Conservation (phyloP, 495 filamentous ascomycete genomes). For the Xanthoparmelia taractica region DNA sequence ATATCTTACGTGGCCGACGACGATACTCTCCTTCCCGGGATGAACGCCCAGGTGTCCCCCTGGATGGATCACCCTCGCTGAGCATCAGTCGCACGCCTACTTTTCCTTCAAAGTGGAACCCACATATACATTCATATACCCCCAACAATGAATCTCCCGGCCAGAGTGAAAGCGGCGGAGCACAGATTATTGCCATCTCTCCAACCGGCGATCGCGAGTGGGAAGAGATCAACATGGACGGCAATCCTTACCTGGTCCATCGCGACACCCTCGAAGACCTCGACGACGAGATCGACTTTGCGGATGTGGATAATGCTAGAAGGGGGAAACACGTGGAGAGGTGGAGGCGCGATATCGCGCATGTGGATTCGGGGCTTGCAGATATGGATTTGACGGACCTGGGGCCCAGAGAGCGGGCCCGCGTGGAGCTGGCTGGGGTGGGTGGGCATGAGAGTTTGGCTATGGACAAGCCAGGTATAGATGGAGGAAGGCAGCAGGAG, state of each 20-base stretch:
- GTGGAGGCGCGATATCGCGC: conserved; percentile 14
- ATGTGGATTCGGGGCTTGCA: conserved; percentile 26
- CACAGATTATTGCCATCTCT: conserved; percentile 22
- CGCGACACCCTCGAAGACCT: conserved; percentile 17
- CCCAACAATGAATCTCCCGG: neutral
- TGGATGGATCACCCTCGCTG: conserved; percentile 19
- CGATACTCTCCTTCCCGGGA: conserved; percentile 11
- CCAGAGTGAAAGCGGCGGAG: conserved; percentile 10
- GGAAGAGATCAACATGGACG: conserved; percentile 21
- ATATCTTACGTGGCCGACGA: conserved; percentile 12
- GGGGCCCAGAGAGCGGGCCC: neutral
- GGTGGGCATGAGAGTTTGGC: conserved; percentile 15
- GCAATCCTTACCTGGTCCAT: conserved; percentile 22
- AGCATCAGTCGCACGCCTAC: conserved; percentile 8
- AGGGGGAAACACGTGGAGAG: conserved; percentile 13
- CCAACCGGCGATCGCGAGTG: conserved; percentile 19
- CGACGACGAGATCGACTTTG: conserved; percentile 14
- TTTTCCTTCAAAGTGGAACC: conserved; percentile 1
- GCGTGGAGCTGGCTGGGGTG: conserved; percentile 6
- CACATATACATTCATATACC: neutral
- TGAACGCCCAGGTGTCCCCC: conserved; percentile 15
- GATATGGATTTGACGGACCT: conserved; percentile 18
- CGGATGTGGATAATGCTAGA: neutral
- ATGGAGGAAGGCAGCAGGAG: neutral
- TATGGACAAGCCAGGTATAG: neutral